Evolutionary conservation across 257 asterid genomes (phyloP).

Genomic region (Gentiana straminea): DNA sequence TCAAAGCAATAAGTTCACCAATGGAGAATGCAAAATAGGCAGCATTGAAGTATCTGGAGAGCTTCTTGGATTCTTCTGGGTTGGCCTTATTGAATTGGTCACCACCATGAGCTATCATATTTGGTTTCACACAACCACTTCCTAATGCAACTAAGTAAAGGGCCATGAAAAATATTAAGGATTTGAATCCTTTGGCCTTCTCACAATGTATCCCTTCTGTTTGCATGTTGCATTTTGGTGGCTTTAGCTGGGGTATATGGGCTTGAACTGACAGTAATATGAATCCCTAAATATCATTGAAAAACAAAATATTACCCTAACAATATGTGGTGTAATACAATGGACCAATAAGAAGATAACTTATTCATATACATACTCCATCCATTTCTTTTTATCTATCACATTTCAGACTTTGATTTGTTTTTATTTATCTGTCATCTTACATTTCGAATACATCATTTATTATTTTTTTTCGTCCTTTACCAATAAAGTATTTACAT

Average conservation of each 20-base stretch:
- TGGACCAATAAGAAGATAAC: too few species aligned
- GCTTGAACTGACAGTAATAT: slow-evolving; percentile 86
- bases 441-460: too few species aligned
- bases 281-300: slow-evolving; percentile 44
- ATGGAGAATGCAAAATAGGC: slow-evolving; percentile 86
- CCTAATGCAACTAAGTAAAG: slow-evolving; percentile 86
- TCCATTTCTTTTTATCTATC: background rate
- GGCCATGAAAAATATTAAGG: slow-evolving; percentile 62
- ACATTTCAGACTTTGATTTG: background rate
- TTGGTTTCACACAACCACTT: slow-evolving; percentile 94
- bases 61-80: slow-evolving; percentile 44
- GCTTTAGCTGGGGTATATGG: slow-evolving; percentile 83
- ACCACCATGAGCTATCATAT: slow-evolving; percentile 92
- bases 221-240: slow-evolving; percentile 57
- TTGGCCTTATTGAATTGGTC: slow-evolving; percentile 58
- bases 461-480: too few species aligned
- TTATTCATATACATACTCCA: background rate
- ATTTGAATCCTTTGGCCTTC: slow-evolving; percentile 63
- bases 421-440: background rate
- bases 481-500: too few species aligned
- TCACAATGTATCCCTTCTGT: slow-evolving; percentile 26
- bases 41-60: slow-evolving; percentile 81
- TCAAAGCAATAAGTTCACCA: slow-evolving; percentile 75
- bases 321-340: too few species aligned
- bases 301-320: too few species aligned